phyloP scores from a whole-genome alignment of 139 green algal species.

The Closterium sp. region DNA sequence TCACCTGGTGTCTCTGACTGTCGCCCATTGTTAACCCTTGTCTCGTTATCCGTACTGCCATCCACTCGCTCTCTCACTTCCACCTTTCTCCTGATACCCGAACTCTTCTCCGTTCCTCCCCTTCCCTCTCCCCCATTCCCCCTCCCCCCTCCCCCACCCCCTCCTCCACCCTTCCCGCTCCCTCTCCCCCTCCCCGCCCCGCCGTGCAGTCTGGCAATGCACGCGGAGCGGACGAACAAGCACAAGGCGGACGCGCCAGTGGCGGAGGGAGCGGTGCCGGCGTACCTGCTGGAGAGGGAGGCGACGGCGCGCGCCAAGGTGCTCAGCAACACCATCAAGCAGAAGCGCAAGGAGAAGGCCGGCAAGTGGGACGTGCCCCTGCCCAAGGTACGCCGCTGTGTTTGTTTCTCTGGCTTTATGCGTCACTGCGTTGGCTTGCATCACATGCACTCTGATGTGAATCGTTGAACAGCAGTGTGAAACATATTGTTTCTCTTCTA shows the following conservation, averaged over 20 bases:
- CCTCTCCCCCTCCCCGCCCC: neutral
- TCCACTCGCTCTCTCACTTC: neutral
- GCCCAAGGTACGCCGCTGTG: conserved; percentile 84
- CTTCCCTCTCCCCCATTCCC: neutral
- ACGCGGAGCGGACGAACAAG: conserved; percentile 91
- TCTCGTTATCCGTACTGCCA: neutral
- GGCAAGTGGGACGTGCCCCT: conserved; percentile 99
- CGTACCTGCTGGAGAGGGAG: conserved; percentile 98
- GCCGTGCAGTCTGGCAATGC: conserved; percentile 81
- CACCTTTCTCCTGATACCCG: neutral
- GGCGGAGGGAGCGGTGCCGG: conserved; percentile 84
- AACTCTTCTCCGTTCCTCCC: too few relatives aligned
- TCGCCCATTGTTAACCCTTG: neutral
- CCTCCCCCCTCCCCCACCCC: too few relatives aligned
- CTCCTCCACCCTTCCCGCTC: too few relatives aligned
- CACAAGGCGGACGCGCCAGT: conserved; percentile 85
- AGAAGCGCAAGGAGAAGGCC: conserved; percentile 99
- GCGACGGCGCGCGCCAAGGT: conserved; percentile 91
- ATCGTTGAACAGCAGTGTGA: neutral
- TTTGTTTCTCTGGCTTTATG: neutral
- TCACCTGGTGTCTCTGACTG: neutral
- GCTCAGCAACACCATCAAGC: conserved; percentile 99
- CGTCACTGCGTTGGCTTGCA: neutral
- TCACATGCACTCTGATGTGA: neutral
- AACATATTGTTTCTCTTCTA: neutral